Conservation (phyloP, 257 asterid species). For the Coffea canephora region DNA sequence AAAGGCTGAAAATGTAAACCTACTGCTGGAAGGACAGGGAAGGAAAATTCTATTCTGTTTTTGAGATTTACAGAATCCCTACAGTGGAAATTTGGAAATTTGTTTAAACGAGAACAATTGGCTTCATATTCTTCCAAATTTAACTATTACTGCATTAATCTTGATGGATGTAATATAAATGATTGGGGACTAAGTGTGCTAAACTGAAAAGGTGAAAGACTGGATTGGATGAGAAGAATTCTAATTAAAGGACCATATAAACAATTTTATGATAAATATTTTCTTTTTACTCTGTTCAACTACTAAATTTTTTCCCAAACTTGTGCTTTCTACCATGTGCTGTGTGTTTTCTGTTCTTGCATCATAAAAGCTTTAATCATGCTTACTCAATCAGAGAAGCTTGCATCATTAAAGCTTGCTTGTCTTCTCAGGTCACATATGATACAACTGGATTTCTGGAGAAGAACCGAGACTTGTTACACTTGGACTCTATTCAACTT, state of each 20-base stretch:
- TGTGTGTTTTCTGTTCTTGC: conserved; percentile 2
- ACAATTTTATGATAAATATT: not conserved
- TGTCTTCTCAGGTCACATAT: conserved; percentile 70
- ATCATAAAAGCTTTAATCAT: not conserved
- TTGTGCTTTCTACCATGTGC: not conserved
- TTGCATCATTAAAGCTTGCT: conserved; percentile 7
- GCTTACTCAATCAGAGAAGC: not conserved
- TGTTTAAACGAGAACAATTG: not conserved
- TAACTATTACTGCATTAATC: not conserved
- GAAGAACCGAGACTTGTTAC: conserved; percentile 93
- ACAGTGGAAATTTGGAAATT: not conserved
- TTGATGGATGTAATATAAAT: not conserved
- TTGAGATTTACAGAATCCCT: not conserved
- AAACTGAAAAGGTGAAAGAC: not conserved
- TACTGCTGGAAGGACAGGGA: not conserved
- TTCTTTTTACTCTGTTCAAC: not conserved
- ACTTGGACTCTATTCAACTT: conserved; percentile 84
- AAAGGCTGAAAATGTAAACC: too few species aligned
- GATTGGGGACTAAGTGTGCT: not conserved
- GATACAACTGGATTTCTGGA: conserved; percentile 92
- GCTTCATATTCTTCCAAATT: not conserved
- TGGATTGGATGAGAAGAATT: not conserved
- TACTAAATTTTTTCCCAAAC: not conserved
- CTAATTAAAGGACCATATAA: not conserved
- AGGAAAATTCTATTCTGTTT: not conserved